These are phyloP conservation scores for Chytriomyces sp. DNA, from an alignment of 192 early-diverging fungal genomes.

Conservation along the genomic window DNA sequence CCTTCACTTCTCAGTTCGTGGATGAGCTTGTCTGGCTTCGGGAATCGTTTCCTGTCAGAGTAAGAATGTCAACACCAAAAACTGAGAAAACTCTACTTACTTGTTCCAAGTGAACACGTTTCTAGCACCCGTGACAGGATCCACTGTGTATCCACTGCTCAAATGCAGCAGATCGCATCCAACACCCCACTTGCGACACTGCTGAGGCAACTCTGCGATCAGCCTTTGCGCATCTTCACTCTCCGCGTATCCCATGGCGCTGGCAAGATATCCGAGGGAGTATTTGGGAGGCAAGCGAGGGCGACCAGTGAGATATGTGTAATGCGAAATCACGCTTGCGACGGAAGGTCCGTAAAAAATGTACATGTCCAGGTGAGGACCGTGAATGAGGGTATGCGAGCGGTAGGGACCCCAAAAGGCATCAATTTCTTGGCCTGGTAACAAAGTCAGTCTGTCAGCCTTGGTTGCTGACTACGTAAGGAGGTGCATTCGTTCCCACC, in stretches of 20 bases:
- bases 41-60: conserved; percentile 46
- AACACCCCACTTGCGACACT: conserved; percentile 48
- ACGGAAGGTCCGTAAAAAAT: conserved; percentile 42
- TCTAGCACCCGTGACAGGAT: conserved; percentile 42
- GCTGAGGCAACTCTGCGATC: conserved; percentile 45
- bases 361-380: conserved; percentile 48
- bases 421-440: conserved; percentile 38
- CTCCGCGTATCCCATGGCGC: conserved; percentile 68
- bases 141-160: conserved; percentile 62
- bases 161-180: conserved; percentile 65
- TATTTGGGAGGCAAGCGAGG: conserved; percentile 54
- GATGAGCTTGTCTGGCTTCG: conserved; percentile 50
- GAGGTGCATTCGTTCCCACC: conserved; percentile 19
- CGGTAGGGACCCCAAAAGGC: conserved; percentile 58
- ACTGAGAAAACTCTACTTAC: background rate
- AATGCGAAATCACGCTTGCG: conserved; percentile 39
- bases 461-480: conserved; percentile 24
- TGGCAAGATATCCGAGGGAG: conserved; percentile 61
- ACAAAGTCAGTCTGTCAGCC: conserved; percentile 28
- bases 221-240: conserved; percentile 53
- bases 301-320: conserved; percentile 44
- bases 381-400: conserved; percentile 42
- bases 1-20: conserved; percentile 39
- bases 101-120: conserved; percentile 70
- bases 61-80: background rate